These are phyloP conservation scores for Fusarium penzigii DNA, from an alignment of 2,329 filamentous ascomycete species.

Conservation along the genomic window DNA sequence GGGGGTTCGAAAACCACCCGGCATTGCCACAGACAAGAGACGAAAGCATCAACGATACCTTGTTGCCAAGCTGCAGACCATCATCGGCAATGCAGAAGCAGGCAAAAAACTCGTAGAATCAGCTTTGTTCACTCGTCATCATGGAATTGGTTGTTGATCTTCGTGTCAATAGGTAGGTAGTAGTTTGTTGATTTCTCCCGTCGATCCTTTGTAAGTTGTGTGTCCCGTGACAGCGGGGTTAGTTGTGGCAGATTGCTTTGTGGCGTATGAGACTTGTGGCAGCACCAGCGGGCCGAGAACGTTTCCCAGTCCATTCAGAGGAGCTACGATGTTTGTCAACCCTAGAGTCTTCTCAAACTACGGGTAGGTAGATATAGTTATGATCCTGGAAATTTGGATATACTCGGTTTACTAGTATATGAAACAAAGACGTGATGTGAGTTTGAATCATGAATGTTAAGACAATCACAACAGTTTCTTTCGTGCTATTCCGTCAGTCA, in stretches of 20 bases:
- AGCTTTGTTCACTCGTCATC: conserved; percentile 3
- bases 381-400: too few species aligned
- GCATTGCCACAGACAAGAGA: conserved; percentile 11
- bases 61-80: conserved; percentile 10
- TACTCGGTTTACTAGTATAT: too few species aligned
- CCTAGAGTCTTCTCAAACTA: too few species aligned
- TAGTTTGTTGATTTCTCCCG: background rate
- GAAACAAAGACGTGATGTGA: too few species aligned
- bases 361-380: too few species aligned
- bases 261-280: conserved; percentile 2
- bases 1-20: conserved; percentile 15
- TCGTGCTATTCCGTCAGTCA: too few species aligned
- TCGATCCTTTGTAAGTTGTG: background rate
- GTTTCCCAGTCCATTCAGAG: too few species aligned
- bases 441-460: too few species aligned
- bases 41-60: conserved; percentile 2
- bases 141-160: background rate
- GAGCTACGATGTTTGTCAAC: too few species aligned
- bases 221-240: background rate
- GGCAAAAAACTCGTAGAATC: background rate
- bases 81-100: conserved; percentile 1
- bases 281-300: conserved; percentile 9
- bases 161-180: conserved; percentile 2
- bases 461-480: too few species aligned
- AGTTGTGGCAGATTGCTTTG: background rate